Base-by-base conservation (phyloP, 352 stramenopile species). In the Globisporangium heterothallicum region DNA sequence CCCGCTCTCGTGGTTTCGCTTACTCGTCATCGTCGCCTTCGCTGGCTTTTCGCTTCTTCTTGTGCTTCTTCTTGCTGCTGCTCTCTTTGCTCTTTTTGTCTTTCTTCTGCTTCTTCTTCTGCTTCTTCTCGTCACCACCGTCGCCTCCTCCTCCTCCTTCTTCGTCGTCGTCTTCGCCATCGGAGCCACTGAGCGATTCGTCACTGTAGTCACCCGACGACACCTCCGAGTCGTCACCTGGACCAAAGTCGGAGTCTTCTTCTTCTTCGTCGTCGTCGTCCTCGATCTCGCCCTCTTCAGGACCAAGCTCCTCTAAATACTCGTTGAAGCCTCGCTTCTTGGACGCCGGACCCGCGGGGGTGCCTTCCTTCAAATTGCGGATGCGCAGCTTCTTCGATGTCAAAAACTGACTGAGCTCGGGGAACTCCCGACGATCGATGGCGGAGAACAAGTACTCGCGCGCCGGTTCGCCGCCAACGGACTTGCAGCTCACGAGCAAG, bases 391-490 rank as follows among this genome's bases (percentile, higher is more conserved):
- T 97, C 73, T 98, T 98, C 27, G 79, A 89, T 21, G 75, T 92
- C n/a, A 98, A 68, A 70, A 98, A 98, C 62, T 95, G 92, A 64
- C 94, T 96, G 52, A 99, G 72, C 47, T 94, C 78, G 2, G 84
- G 74, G 71, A 98, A 99, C 61, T 99, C 95, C 32, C 84, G 86
- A 6, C 93, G 92, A 66, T 98, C 95, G 56, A 99, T 98, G n/a
- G 90, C 89, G 14, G 84, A 97, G 66, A 98, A 98, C 29, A 95
- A 84, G 63, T 97, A 96, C 64, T 98, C 94, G 8, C 83, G 78
- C 13, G 73, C 72, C 4, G 71, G 72, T 49, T 93, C 86, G 26
- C 80, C 79, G n/a, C 86, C 85, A 21, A 92, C 83, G 6, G 75
- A 86, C 61, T 92, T 92, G 63, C 97, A 90, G 51, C 77, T 95